These are phyloP conservation scores for Kipferlia bialata DNA, from an alignment of 78 protist genomes.

Conservation along the genomic window DNA sequence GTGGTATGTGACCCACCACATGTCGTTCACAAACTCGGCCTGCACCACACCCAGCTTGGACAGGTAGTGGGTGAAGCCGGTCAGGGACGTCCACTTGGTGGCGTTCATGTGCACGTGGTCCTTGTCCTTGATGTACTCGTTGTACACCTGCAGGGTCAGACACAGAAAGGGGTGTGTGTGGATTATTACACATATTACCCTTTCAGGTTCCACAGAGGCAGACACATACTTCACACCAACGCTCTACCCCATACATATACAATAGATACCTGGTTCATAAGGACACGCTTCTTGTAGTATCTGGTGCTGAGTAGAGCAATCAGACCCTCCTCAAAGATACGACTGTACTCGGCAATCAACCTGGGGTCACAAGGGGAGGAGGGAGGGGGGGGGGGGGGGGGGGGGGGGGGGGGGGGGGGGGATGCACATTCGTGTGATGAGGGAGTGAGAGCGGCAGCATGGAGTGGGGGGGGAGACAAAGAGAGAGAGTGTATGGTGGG, in stretches of 20 bases:
- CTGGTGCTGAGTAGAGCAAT: not conserved
- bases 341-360: not conserved
- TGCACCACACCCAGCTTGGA: not conserved
- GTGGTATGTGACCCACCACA: not conserved
- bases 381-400: too few species aligned
- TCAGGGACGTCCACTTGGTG: slow-evolving; percentile 23
- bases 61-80: slow-evolving; percentile 15
- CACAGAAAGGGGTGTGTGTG: too few species aligned
- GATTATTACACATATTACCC: too few species aligned
- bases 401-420: too few species aligned
- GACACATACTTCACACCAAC: too few species aligned
- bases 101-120: slow-evolving; percentile 19
- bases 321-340: not conserved
- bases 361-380: too few species aligned
- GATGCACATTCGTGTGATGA: too few species aligned
- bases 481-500: too few species aligned
- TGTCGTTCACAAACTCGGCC: not conserved
- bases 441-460: too few species aligned
- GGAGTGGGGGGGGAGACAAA: too few species aligned
- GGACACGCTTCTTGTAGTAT: not conserved
- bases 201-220: too few species aligned
- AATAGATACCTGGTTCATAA: not conserved
- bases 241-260: too few species aligned
- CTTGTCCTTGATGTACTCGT: slow-evolving; percentile 13
- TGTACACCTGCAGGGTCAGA: slow-evolving; percentile 17